Conservation (phyloP, 257 asterid genomes). For the Solanum etuberosum region DNA sequence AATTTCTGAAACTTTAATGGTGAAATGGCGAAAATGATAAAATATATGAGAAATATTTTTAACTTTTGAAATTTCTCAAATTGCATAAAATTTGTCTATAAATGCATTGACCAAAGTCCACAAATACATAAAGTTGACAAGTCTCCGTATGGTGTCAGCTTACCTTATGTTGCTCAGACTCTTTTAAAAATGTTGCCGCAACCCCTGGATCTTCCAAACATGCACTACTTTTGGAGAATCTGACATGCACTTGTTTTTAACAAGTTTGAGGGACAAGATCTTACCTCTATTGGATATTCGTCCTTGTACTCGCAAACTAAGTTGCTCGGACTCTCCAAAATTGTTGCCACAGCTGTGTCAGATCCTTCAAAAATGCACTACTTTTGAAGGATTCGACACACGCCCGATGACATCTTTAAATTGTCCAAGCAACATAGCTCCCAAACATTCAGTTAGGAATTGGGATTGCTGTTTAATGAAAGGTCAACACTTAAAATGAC, state of each 20-base stretch:
- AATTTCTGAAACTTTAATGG: background rate
- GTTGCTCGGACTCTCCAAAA: background rate
- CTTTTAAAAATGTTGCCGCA: background rate
- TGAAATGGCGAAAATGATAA: background rate
- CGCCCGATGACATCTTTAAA: background rate
- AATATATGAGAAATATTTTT: background rate
- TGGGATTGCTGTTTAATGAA: background rate
- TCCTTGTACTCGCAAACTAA: background rate
- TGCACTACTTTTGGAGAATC: background rate
- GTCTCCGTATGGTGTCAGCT: background rate
- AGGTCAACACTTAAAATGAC: background rate
- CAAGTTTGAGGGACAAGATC: background rate
- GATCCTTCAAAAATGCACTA: background rate
- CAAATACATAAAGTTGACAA: background rate
- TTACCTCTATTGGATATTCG: background rate
- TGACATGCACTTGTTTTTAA: background rate
- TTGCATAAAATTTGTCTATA: background rate
- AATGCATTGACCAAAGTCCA: background rate
- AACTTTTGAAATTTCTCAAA: background rate
- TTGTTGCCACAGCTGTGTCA: background rate
- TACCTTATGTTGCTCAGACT: background rate
- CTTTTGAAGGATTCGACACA: background rate
- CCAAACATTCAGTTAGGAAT: background rate
- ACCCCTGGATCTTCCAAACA: background rate
- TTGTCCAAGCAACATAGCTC: background rate